Conservation (phyloP, 2,329 filamentous ascomycete genomes). For the Ascochyta rabiei region DNA sequence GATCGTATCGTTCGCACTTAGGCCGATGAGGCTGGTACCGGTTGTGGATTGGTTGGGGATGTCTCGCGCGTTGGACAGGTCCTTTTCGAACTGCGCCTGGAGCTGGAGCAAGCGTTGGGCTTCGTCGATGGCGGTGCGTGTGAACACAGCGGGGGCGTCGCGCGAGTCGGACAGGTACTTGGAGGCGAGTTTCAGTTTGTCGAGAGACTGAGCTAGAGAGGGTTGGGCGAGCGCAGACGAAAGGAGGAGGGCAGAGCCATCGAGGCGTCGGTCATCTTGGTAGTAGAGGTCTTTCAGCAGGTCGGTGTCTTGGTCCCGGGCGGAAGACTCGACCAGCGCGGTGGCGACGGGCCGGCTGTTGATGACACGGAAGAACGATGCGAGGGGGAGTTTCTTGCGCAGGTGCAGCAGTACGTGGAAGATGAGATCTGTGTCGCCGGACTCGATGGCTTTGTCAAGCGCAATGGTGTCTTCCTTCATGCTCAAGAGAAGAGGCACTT, state of each 20-base stretch:
- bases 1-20: slow-evolving; percentile 90
- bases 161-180: slow-evolving; percentile 85
- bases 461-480: slow-evolving; percentile 97
- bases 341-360: slow-evolving; percentile 84
- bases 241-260: slow-evolving; percentile 86
- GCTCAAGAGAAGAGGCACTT: slow-evolving; percentile 88
- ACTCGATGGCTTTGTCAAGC: slow-evolving; percentile 94
- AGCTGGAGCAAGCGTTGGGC: slow-evolving; percentile 78
- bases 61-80: slow-evolving; percentile 67
- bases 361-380: slow-evolving; percentile 90
- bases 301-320: slow-evolving; percentile 76
- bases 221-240: slow-evolving; percentile 79
- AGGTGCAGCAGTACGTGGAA: slow-evolving; percentile 85
- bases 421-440: slow-evolving; percentile 92
- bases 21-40: slow-evolving; percentile 71
- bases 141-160: slow-evolving; percentile 72
- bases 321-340: slow-evolving; percentile 85
- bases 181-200: slow-evolving; percentile 86
- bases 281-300: slow-evolving; percentile 96
- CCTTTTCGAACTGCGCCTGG: slow-evolving; percentile 85
- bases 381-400: slow-evolving; percentile 87
- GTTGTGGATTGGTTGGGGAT: slow-evolving; percentile 15
- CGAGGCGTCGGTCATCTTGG: slow-evolving; percentile 88
- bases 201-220: slow-evolving; percentile 71
- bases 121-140: slow-evolving; percentile 79